Conservation (phyloP, 106 monocot genomes). For the Agapanthus africanus region DNA sequence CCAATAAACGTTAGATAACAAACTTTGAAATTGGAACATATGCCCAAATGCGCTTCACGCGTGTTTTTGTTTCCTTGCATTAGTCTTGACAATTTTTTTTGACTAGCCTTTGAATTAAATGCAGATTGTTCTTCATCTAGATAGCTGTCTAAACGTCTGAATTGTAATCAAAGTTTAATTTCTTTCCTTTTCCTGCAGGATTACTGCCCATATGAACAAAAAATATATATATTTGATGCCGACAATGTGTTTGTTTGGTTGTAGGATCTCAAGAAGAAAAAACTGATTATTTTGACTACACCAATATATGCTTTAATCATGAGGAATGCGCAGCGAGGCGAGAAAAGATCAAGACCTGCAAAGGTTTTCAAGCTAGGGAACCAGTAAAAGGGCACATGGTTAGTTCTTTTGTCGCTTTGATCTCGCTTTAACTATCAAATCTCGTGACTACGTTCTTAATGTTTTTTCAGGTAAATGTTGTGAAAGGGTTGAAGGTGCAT, state of each 20-base stretch:
- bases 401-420: no score
- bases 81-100: background rate
- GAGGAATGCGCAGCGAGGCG: slow-evolving; percentile 43
- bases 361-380: slow-evolving; percentile 79
- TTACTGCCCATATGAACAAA: background rate
- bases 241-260: no score
- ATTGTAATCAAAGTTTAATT: background rate
- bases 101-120: background rate
- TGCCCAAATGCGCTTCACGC: no score
- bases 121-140: background rate
- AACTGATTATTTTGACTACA: slow-evolving; percentile 14
- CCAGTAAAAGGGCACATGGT: slow-evolving; percentile 76
- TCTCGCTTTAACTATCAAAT: no score
- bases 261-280: slow-evolving; percentile 28
- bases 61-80: no score
- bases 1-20: no score
- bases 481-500: slow-evolving; percentile 82
- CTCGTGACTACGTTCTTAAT: no score
- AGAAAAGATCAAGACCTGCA: slow-evolving; percentile 58
- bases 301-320: slow-evolving; percentile 42
- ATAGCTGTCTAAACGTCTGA: background rate
- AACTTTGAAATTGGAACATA: no score
- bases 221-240: no score
- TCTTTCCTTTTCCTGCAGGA: background rate
- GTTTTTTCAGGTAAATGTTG: slow-evolving; percentile 68